Evolutionary conservation across 2,329 filamentous ascomycete genomes (phyloP).

Genomic region (Ceratocystis diversiconidia): DNA sequence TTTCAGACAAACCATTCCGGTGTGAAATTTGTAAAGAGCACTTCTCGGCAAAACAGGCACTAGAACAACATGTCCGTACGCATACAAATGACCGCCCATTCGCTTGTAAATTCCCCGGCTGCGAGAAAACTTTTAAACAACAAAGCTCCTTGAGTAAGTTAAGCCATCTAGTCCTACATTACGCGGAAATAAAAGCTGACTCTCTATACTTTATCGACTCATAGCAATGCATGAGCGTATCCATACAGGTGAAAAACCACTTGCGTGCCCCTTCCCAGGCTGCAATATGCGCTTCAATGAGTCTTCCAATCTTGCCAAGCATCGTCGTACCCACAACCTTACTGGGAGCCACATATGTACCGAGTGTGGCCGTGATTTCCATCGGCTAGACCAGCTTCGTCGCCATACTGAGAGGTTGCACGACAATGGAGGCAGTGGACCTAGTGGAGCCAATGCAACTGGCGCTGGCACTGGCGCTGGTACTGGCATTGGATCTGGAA

Average conservation of each 20-base stretch:
- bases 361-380: slow-evolving; percentile 43
- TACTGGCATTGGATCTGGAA: background rate
- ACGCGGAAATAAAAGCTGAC: slow-evolving; percentile 1
- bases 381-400: slow-evolving; percentile 45
- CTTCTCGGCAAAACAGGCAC: slow-evolving; percentile 53
- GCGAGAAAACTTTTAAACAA: slow-evolving; percentile 48
- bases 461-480: background rate
- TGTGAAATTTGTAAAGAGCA: slow-evolving; percentile 41
- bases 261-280: slow-evolving; percentile 36
- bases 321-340: slow-evolving; percentile 45
- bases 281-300: slow-evolving; percentile 48
- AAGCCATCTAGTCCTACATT: too few relatives aligned
- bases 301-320: slow-evolving; percentile 53
- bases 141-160: slow-evolving; percentile 50
- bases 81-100: slow-evolving; percentile 54
- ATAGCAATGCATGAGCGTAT: slow-evolving; percentile 52
- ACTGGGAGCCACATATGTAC: slow-evolving; percentile 38
- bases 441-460: background rate
- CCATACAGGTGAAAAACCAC: slow-evolving; percentile 51
- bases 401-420: slow-evolving; percentile 29
- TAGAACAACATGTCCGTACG: slow-evolving; percentile 52
- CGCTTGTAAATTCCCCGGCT: slow-evolving; percentile 37
- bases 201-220: background rate
- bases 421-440: slow-evolving; percentile 21
- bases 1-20: slow-evolving; percentile 42